phyloP scores from a whole-genome alignment of 108 stramenopile genomes.

The Mayamaea pseudoterrestris region DNA sequence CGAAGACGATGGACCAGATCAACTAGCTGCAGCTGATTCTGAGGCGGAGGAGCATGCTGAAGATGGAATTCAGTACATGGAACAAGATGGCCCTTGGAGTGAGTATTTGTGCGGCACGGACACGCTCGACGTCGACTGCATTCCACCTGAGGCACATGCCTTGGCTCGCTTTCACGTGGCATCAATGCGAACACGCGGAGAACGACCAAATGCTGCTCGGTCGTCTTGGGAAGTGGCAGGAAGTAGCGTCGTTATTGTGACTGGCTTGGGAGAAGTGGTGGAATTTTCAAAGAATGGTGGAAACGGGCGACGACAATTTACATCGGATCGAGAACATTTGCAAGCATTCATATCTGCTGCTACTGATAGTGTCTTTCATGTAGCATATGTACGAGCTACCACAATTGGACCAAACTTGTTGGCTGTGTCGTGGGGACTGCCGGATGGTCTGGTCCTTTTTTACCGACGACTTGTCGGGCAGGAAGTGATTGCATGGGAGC shows the following conservation, averaged over 20 bases:
- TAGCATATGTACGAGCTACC: slow-evolving; percentile 37
- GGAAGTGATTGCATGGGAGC: not conserved
- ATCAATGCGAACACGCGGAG: slow-evolving; percentile 12
- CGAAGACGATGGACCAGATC: not conserved
- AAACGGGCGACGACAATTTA: slow-evolving; percentile 2
- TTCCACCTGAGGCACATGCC: slow-evolving; percentile 36
- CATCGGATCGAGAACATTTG: slow-evolving; percentile 26
- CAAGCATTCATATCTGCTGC: not conserved
- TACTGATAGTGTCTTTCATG: slow-evolving; percentile 11
- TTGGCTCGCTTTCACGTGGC: slow-evolving; percentile 35
- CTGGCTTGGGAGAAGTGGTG: slow-evolving; percentile 29
- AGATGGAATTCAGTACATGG: slow-evolving; percentile 10
- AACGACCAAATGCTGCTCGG: slow-evolving; percentile 18
- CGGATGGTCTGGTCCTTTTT: slow-evolving; percentile 47
- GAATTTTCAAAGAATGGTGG: slow-evolving; percentile 15
- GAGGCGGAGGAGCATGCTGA: slow-evolving; percentile 5
- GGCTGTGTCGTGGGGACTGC: slow-evolving; percentile 64
- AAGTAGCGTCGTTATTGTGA: slow-evolving; percentile 7
- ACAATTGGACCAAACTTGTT: slow-evolving; percentile 50
- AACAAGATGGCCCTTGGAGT: slow-evolving; percentile 9
- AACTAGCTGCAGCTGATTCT: not conserved
- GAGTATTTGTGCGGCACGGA: slow-evolving; percentile 19
- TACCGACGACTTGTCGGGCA: slow-evolving; percentile 35
- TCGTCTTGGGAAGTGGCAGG: not conserved
- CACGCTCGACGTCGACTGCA: slow-evolving; percentile 23